phyloP scores from a whole-genome alignment of 1,139 yeast genomes.

The Geotrichum klebahnii region DNA sequence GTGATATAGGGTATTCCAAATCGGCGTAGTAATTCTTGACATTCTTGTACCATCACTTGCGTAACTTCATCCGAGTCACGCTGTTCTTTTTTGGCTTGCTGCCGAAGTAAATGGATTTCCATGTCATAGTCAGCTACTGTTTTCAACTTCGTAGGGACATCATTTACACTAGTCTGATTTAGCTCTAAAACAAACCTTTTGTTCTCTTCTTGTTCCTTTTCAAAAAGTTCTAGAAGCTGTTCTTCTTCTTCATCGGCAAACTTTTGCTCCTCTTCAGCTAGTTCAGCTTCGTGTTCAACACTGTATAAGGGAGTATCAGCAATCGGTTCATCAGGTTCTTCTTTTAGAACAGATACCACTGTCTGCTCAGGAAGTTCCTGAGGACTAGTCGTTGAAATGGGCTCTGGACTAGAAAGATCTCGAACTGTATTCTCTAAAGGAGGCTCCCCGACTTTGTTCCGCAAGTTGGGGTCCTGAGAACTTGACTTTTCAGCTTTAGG shows the following conservation, averaged over 20 bases:
- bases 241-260: constrained; percentile 78
- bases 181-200: constrained; percentile 49
- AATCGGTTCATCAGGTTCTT: neutral
- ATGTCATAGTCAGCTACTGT: constrained; percentile 46
- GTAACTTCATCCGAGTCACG: constrained; percentile 93
- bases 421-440: too few relatives aligned
- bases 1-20: constrained; percentile 93
- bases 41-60: constrained; percentile 77
- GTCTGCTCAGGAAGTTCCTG: too few relatives aligned
- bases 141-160: constrained; percentile 12
- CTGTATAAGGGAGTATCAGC: constrained; percentile 5
- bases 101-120: constrained; percentile 48
- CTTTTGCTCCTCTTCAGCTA: constrained; percentile 36
- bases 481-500: too few relatives aligned
- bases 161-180: neutral
- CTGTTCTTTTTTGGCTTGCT: constrained; percentile 59
- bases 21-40: constrained; percentile 75
- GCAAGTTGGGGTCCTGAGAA: too few relatives aligned
- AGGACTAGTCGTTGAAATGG: too few relatives aligned
- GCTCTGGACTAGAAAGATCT: too few relatives aligned
- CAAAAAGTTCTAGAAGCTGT: constrained; percentile 55
- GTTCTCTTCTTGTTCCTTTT: constrained; percentile 68
- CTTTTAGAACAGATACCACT: neutral
- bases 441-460: too few relatives aligned
- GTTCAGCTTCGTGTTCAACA: constrained; percentile 27